Base-by-base conservation (phyloP, 768 basidiomycete species). In the Psilocybe cubensis region DNA sequence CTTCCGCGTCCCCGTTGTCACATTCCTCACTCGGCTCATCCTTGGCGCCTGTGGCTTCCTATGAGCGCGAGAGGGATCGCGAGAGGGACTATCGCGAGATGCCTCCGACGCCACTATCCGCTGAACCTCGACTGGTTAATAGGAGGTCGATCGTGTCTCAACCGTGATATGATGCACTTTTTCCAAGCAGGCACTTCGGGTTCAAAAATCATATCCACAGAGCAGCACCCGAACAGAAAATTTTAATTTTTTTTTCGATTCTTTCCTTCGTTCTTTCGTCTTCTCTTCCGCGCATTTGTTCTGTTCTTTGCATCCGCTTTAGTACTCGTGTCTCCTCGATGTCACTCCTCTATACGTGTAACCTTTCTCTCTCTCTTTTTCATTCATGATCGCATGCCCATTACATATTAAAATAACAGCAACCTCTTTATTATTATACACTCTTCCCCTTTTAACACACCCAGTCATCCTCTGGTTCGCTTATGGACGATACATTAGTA, bases 31-130 rank as follows among this genome's bases (percentile, higher is more conserved):
- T 59, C 12, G 50, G n/a, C n/a, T n/a, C 52, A 3, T 59, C 73
- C 38, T 64, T 51, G 10, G 41, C 59, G 29, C 41, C 58, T 9
- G 52, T 58, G 11, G 60, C 57, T 11, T 64, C 83, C 0, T 87
- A 79, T 66, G 85, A 87, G 67, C 77, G 85, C 60, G 83, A 84
- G 43, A 75, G 76, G 58, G 80, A 79, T n/a, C 75, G 79, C 46
- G 83, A 83, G 23, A 74, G 82, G 33, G 72, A 73, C 24, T 61
- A 58, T 27, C 63, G 67, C 41, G 73, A 67, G 23, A 46, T 82
- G 46, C 76, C 83, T 43, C 72, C 79, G n/a, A 71, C 77, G 9
- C 72, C 81, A 18, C 61, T 82, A 12, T 76, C 79, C 17, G 74
- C 76, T 20, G 82, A 80, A 56, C 69, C 74, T 10, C 71, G 78